A percentile compares a stretch with the other conserved stretches of the same genome.
Conservation (phyloP, 345 rosid species). For the Litchi chinensis region DNA sequence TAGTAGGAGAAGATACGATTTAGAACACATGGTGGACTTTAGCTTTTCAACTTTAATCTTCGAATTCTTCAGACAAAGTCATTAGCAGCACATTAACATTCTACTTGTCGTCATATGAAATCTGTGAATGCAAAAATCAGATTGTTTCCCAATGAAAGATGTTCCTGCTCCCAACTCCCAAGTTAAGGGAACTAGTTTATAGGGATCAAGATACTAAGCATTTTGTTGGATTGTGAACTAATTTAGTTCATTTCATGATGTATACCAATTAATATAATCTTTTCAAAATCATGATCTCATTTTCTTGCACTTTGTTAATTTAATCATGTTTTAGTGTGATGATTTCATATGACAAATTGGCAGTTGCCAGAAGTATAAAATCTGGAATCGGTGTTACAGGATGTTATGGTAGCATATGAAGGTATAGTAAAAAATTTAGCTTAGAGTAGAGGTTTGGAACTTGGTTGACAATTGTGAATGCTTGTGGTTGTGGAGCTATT, state of each 20-base stretch:
- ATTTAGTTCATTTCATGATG: background rate
- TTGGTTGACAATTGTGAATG: background rate
- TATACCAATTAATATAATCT: background rate
- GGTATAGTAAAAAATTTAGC: background rate
- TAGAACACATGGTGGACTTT: background rate
- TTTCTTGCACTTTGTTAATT: background rate
- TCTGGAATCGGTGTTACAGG: background rate
- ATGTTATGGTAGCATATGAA: background rate
- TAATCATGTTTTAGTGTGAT: background rate
- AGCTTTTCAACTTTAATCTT: background rate
- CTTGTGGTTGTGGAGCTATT: background rate
- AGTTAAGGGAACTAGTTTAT: background rate
- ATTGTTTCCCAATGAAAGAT: background rate
- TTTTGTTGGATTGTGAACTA: background rate
- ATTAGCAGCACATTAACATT: background rate
- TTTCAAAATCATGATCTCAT: background rate
- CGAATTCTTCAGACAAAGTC: background rate
- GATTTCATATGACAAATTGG: background rate
- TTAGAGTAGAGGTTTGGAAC: background rate
- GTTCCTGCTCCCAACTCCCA: background rate
- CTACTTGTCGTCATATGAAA: background rate
- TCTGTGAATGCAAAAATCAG: background rate
- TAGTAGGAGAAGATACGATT: background rate
- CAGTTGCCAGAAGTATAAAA: background rate
- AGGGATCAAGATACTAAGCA: background rate